Conservation (phyloP, 345 rosid species). For the Luvunga scandens region DNA sequence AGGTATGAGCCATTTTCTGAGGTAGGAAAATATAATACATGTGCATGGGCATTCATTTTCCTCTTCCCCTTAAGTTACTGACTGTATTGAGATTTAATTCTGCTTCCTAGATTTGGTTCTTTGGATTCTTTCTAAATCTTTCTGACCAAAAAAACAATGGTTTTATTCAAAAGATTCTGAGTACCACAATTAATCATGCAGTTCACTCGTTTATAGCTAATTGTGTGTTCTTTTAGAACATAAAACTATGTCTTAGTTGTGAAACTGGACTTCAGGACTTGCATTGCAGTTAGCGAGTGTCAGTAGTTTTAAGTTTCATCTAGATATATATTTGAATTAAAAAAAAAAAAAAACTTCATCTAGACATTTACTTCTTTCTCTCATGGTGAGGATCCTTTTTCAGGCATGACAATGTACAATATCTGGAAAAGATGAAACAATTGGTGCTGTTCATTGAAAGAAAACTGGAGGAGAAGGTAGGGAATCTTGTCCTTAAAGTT, state of each 20-base stretch:
- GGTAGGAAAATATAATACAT: background rate
- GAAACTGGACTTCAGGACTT: background rate
- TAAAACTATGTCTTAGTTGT: background rate
- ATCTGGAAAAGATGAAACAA: constrained; percentile 88
- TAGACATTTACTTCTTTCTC: constrained; percentile 11
- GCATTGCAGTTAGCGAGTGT: background rate
- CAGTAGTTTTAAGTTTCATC: background rate
- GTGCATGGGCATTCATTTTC: background rate
- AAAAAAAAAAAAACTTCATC: background rate
- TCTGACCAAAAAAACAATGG: background rate
- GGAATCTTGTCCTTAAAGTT: background rate
- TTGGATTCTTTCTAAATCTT: background rate
- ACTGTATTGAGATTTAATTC: background rate
- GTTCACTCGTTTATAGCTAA: background rate
- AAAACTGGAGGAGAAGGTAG: constrained; percentile 81
- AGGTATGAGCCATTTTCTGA: constrained; percentile 41
- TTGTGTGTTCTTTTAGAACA: constrained; percentile 6
- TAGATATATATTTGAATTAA: background rate
- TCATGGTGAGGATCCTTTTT: constrained; percentile 28
- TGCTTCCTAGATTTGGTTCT: background rate
- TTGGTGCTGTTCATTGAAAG: constrained; percentile 76
- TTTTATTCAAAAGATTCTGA: constrained; percentile 7
- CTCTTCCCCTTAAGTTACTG: background rate
- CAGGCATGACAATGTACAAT: constrained; percentile 95
- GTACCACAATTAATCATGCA: background rate